These are phyloP conservation scores for Penicillium antarcticum DNA, from an alignment of 495 filamentous ascomycete species.

Conservation along the genomic window DNA sequence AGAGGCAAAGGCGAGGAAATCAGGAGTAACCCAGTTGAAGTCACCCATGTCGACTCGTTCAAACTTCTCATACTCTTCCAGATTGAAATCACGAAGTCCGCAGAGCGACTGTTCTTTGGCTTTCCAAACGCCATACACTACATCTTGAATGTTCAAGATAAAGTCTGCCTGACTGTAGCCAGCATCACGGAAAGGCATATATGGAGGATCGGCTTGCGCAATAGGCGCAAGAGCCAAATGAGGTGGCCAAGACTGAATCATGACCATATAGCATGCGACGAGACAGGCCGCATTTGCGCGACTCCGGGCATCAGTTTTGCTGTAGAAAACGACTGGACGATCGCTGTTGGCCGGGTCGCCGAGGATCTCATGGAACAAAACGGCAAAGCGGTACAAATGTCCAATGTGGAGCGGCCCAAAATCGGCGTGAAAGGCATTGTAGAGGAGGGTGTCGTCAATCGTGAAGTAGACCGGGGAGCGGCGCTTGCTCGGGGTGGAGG, in stretches of 20 bases:
- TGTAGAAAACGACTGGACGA: slow-evolving; percentile 90
- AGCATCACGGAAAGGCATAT: slow-evolving; percentile 98
- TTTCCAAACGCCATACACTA: slow-evolving; percentile 98
- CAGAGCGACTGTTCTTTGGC: slow-evolving; percentile 93
- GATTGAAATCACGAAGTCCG: slow-evolving; percentile 80
- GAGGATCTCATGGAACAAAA: slow-evolving; percentile 90
- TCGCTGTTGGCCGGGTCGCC: slow-evolving; percentile 82
- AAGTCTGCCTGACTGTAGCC: slow-evolving; percentile 99
- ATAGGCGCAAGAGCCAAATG: slow-evolving; percentile 96
- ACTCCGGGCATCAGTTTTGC: slow-evolving; percentile 85
- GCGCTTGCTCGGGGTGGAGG: slow-evolving; percentile 50
- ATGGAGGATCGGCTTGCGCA: slow-evolving; percentile 89
- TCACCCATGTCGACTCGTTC: slow-evolving; percentile 97
- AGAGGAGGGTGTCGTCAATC: slow-evolving; percentile 85
- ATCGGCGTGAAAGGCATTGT: slow-evolving; percentile 98
- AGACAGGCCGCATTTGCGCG: slow-evolving; percentile 96
- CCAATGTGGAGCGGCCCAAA: slow-evolving; percentile 97
- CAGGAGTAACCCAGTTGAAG: slow-evolving; percentile 98
- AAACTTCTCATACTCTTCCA: slow-evolving; percentile 96
- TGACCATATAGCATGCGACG: slow-evolving; percentile 95
- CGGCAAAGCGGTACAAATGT: slow-evolving; percentile 92
- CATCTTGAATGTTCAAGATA: slow-evolving; percentile 87
- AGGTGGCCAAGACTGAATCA: slow-evolving; percentile 97
- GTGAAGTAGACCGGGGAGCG: slow-evolving; percentile 87
- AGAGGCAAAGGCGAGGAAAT: slow-evolving; percentile 95